Percentiles rank a stretch among this genome's conserved stretches.
These are phyloP conservation scores for Chytriomyces sp. DNA, from an alignment of 192 early-diverging fungal species.

Conservation along the genomic window DNA sequence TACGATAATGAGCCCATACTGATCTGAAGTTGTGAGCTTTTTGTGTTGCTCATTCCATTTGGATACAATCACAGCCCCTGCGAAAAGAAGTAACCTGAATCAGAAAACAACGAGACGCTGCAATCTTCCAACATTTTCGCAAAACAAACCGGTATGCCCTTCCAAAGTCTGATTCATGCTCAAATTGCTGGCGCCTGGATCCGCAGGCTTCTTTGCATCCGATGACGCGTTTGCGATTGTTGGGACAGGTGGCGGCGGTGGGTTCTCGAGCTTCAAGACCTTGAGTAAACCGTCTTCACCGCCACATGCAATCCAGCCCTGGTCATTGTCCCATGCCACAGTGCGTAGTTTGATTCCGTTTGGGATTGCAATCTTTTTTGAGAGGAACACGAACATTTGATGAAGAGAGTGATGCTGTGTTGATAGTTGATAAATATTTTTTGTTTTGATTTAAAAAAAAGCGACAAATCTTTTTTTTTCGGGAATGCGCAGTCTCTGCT, in stretches of 20 bases:
- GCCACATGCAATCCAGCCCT: slow-evolving; percentile 70
- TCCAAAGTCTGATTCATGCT: slow-evolving; percentile 70
- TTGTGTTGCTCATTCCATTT: slow-evolving; percentile 63
- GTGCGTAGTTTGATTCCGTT: slow-evolving; percentile 59
- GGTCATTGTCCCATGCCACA: slow-evolving; percentile 66
- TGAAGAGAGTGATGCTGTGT: too few relatives aligned
- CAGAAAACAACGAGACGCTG: too few relatives aligned
- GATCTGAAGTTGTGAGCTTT: slow-evolving; percentile 66
- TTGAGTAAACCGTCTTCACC: slow-evolving; percentile 67
- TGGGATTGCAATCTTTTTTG: slow-evolving; percentile 64
- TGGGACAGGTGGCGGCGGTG: slow-evolving; percentile 1
- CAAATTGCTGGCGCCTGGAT: slow-evolving; percentile 47
- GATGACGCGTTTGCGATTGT: neutral
- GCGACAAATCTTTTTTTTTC: too few relatives aligned
- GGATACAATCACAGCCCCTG: slow-evolving; percentile 58
- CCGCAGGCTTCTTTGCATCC: slow-evolving; percentile 35
- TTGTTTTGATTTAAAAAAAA: too few relatives aligned
- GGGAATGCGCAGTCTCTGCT: too few relatives aligned
- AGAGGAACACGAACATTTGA: slow-evolving; percentile 36
- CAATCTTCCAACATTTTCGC: neutral
- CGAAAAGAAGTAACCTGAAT: too few relatives aligned
- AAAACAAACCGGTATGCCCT: slow-evolving; percentile 55
- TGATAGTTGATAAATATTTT: too few relatives aligned
- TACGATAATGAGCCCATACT: slow-evolving; percentile 66
- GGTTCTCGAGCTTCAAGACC: slow-evolving; percentile 61